These are phyloP conservation scores for Mycena rebaudengoi DNA, from an alignment of 768 basidiomycete species.

Conservation along the genomic window DNA sequence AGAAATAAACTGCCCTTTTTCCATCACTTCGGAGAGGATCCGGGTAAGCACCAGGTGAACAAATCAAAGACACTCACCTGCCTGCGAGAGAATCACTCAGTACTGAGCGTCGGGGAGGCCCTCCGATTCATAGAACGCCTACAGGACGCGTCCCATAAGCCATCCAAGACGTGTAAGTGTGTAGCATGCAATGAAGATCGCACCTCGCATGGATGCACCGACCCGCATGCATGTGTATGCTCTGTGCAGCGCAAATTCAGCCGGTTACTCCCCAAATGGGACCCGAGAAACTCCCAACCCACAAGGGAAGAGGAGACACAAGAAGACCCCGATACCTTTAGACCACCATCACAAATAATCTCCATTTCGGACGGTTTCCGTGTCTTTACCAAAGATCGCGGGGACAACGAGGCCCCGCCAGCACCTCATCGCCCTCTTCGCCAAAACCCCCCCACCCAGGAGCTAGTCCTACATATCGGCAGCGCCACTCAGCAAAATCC, in stretches of 20 bases:
- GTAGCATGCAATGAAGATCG: not conserved
- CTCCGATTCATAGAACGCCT: not conserved
- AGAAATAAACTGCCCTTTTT: not conserved
- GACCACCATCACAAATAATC: not conserved
- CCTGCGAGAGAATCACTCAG: not conserved
- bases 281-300: not conserved
- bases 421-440: not conserved
- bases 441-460: not conserved
- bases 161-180: not conserved
- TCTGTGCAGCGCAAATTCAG: not conserved
- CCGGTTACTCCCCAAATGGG: constrained; percentile 5
- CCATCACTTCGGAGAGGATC: not conserved
- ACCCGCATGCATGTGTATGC: not conserved
- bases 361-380: constrained; percentile 1
- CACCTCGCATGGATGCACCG: not conserved
- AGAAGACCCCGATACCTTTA: not conserved
- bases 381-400: not conserved
- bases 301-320: too few relatives aligned
- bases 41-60: not conserved
- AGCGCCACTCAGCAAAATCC: not conserved
- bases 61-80: not conserved
- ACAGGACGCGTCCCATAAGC: not conserved
- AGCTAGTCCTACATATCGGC: not conserved
- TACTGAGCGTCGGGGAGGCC: not conserved
- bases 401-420: not conserved